These are phyloP conservation scores for Middelhovenomyces tepae DNA, from an alignment of 805 yeast genomes.

Conservation along the genomic window DNA sequence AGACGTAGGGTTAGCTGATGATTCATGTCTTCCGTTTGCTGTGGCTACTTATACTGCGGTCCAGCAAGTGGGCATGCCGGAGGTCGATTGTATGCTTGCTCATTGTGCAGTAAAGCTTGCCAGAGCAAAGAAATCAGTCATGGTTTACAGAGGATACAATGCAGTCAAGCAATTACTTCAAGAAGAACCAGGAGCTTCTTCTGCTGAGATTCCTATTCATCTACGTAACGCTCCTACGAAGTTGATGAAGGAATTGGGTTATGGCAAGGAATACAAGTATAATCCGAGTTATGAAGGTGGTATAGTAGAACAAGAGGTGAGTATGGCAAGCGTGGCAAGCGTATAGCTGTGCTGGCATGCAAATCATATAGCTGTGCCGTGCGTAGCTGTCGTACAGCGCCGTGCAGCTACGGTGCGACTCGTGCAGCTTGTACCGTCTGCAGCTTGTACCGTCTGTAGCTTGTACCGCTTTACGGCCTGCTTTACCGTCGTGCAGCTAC, in stretches of 20 bases:
- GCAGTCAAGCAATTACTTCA: slow-evolving; percentile 50
- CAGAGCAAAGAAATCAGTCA: slow-evolving; percentile 75
- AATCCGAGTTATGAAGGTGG: slow-evolving; percentile 77
- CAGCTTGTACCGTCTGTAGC: too few species aligned
- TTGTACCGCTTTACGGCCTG: too few species aligned
- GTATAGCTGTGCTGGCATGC: too few species aligned
- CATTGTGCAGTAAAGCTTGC: slow-evolving; percentile 93
- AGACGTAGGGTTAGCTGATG: slow-evolving; percentile 83
- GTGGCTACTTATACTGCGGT: slow-evolving; percentile 78
- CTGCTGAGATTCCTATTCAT: slow-evolving; percentile 58
- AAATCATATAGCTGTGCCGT: too few species aligned
- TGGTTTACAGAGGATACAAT: slow-evolving; percentile 73
- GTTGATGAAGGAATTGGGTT: slow-evolving; percentile 83
- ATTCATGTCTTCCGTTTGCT: slow-evolving; percentile 77
- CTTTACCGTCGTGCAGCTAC: too few species aligned
- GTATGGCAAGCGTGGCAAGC: too few species aligned
- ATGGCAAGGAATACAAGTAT: slow-evolving; percentile 77
- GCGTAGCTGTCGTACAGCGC: too few species aligned
- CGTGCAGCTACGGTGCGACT: too few species aligned
- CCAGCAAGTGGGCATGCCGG: slow-evolving; percentile 90
- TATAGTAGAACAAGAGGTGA: slow-evolving; percentile 51
- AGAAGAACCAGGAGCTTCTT: slow-evolving; percentile 48
- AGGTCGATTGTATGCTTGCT: slow-evolving; percentile 78
- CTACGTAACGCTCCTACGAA: slow-evolving; percentile 90
- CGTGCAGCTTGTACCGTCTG: too few species aligned